Evolutionary conservation across 768 basidiomycete species (phyloP), one percentile per base, ranked within the genome.

Genomic region (Hortiboletus campestris): DNA sequence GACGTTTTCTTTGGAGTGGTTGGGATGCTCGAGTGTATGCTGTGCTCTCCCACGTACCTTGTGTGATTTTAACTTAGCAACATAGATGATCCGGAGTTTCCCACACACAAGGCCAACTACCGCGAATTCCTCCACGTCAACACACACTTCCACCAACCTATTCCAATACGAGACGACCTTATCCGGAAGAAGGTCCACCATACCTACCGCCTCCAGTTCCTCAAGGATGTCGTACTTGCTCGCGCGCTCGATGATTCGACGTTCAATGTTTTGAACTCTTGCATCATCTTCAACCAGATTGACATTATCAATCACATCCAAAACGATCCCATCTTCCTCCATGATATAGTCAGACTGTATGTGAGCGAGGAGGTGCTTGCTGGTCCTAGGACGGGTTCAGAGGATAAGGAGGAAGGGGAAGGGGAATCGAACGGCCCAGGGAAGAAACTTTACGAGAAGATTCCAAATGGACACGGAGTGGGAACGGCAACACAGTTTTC

Each of bases 271-370:
- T 83, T 98, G 67, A 98, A 94, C 73, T 94, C 93, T 2, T 91
- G 91, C 74, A 94, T 99, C 71, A 93, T 98, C 68, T 98, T 95
- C 82, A 97, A 98, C 75, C 96, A 99, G 71, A 94, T 96, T 64
- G 97, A 99, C 73, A 98, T 99, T 66, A 94, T 99, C 66, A 84
- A 80, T 46, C 86, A 96, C 66, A 82, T 98, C 34, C 90, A 94
- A 67, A 81, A 79, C 54, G 91, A 97, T 63, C 80, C 80, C 2
- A 67, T 73, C 12, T 90, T 98, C 68, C 76, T 98, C 35, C 78
- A 80, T 34, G 88, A 94, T 46, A 80, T 98, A 14, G 89, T 96
- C 35, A 74, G 77, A 42, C 71, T 90, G 39, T 91, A 91, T 69
- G 84, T 89, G 48, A 84, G 87, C 60, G 86, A 88, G 56, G 84